These are phyloP conservation scores for Ambrosia trifida DNA, from an alignment of 129 eudicot genomes.

Conservation along the genomic window DNA sequence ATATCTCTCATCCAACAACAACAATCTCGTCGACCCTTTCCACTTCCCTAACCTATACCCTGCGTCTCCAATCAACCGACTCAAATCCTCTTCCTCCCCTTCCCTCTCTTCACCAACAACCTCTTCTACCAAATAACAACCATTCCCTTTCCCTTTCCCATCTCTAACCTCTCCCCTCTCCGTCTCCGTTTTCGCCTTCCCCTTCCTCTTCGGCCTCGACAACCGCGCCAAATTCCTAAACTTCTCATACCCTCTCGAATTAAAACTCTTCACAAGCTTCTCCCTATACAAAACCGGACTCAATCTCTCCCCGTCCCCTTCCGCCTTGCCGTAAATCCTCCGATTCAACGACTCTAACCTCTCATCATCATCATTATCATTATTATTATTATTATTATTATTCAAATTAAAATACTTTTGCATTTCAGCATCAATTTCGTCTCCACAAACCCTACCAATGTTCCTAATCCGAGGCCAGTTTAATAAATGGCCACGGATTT, in stretches of 20 bases:
- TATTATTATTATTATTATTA: conserved; percentile 30
- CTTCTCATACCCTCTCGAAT: conserved; percentile 61
- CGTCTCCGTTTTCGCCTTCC: conserved; percentile 37
- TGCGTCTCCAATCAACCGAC: conserved; percentile 66
- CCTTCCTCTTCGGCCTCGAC: conserved; percentile 72
- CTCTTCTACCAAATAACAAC: conserved; percentile 46
- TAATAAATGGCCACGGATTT: conserved; percentile 78
- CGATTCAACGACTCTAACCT: conserved; percentile 41
- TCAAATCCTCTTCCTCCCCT: conserved; percentile 49
- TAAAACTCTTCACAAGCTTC: conserved; percentile 58
- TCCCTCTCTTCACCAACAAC: conserved; percentile 35
- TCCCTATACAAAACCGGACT: conserved; percentile 61
- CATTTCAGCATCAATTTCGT: conserved; percentile 61
- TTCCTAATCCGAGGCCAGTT: conserved; percentile 89
- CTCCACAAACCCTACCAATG: conserved; percentile 86
- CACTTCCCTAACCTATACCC: conserved; percentile 51
- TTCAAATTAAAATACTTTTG: conserved; percentile 34
- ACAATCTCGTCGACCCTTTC: conserved; percentile 81
- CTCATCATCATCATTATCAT: conserved; percentile 23
- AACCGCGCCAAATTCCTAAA: conserved; percentile 80
- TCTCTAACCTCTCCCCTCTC: conserved; percentile 23
- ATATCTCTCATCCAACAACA: conserved; percentile 78
- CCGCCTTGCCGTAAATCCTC: conserved; percentile 65
- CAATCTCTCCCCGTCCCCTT: conserved; percentile 70
- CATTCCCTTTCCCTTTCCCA: conserved; percentile 40